A percentile compares a stretch with the other conserved stretches of the same genome.
Conservation (phyloP, 371 early-diverging fungal species). For the Conidiobolus incongruus region DNA sequence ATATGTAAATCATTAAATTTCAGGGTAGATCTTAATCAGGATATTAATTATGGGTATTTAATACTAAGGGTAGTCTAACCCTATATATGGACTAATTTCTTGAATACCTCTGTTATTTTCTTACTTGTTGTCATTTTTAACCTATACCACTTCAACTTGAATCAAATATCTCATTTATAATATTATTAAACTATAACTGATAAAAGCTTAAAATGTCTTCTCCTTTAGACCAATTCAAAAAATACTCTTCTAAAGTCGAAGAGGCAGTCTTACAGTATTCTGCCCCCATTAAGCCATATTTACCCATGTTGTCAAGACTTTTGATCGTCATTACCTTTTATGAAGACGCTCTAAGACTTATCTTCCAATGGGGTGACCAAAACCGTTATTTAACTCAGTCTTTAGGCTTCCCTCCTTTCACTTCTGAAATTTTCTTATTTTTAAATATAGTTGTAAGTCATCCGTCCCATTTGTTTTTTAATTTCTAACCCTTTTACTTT, state of each 20-base stretch:
- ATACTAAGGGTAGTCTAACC: no score
- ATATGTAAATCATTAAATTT: no score
- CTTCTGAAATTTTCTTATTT: conserved; percentile 63
- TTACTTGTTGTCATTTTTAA: no score
- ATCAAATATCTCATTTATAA: no score
- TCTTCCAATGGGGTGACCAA: conserved; percentile 75
- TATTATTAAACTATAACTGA: no score
- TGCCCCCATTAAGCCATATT: conserved; percentile 71
- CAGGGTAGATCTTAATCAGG: no score
- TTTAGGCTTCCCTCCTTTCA: conserved; percentile 49
- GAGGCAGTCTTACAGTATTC: conserved; percentile 44
- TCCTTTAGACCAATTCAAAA: conserved; percentile 13
- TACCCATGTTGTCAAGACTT: conserved; percentile 73
- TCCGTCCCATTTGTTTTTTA: conserved; percentile 6
- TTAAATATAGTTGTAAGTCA: conserved; percentile 51
- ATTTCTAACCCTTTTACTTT: not conserved
- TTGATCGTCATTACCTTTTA: conserved; percentile 86
- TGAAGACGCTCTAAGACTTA: conserved; percentile 79
- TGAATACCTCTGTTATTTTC: no score
- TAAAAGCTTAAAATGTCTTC: no score
- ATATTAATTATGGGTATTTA: no score
- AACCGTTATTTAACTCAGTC: conserved; percentile 47
- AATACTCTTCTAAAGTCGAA: conserved; percentile 30
- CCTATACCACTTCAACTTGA: no score
- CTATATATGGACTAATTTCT: no score